Base-by-base conservation (phyloP, 805 yeast species). In the Saccharomyces cerevisiae region DNA sequence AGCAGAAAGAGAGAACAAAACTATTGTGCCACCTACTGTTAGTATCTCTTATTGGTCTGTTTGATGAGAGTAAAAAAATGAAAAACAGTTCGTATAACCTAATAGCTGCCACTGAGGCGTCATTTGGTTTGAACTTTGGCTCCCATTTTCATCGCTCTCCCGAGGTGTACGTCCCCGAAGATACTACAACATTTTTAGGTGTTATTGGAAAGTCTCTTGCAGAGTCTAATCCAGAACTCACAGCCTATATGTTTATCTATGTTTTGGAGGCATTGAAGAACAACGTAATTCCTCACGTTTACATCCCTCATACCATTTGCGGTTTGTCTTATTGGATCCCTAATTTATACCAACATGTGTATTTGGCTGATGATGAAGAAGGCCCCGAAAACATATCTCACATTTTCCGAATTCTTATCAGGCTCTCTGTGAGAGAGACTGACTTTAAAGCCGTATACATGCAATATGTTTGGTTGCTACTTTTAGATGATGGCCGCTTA, bases 291-390 rank as follows among this genome's bases (percentile, higher is more conserved):
- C 62, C 63, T 2, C 57, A 55, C 6, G 59, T 57, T 21, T 54
- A 57, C 31, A 56, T 62, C 24, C 69, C 69, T 2, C 63, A 61
- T 21, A 59, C 63, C 3, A 53, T 69, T 2, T 53, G 60, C 36
- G 56, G 64, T 36, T 48, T 83, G 10, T 73, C 86, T 0, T 91
- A 94, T 1, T 89, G 96, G 96, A 75, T 86, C 14, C 78, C 78
- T 26, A 85, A 88, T 60, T 73, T 88, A 26, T 80, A 82, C 64
- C 73, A 75, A 13, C 68, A 81, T 59, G 83, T 87, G 6, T 84
- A 75, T 61, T 61, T 77, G 46, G 74, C 73, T 17, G 81, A 79
- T 59, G 82, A 80, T 28, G 78, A 76, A 30, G 74, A 72, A 54
- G 94, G 95, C 0, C 76, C 80, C 1, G 85, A 80, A 51, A 74